Conservation (phyloP, 257 asterid genomes). For the Eucommia ulmoides region DNA sequence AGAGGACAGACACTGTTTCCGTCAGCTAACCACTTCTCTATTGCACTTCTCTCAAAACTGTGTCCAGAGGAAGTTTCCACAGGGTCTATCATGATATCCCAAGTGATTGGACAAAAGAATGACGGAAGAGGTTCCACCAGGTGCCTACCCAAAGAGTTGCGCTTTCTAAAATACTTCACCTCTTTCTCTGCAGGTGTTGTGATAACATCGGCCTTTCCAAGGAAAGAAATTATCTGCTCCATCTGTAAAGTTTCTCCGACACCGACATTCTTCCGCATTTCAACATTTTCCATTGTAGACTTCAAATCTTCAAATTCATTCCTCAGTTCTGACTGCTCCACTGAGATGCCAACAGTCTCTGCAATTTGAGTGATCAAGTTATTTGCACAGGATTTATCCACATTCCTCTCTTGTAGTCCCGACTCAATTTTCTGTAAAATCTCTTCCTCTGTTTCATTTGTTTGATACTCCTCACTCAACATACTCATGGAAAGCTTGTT, state of each 20-base stretch:
- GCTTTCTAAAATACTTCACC: constrained; percentile 33
- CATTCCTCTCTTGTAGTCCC: constrained; percentile 42
- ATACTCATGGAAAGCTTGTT: constrained; percentile 21
- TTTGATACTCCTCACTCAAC: constrained; percentile 37
- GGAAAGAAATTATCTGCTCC: constrained; percentile 54
- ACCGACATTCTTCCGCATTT: constrained; percentile 39
- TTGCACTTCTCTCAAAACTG: constrained; percentile 48
- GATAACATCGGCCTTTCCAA: constrained; percentile 46
- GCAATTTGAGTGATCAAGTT: constrained; percentile 44
- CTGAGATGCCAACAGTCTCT: constrained; percentile 42
- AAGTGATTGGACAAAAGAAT: constrained; percentile 47
- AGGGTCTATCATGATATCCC: constrained; percentile 54
- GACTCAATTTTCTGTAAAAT: constrained; percentile 44
- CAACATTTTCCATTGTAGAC: constrained; percentile 33
- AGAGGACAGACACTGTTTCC: constrained; percentile 36
- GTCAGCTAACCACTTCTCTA: constrained; percentile 50
- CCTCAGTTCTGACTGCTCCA: constrained; percentile 30
- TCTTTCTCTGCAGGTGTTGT: constrained; percentile 38
- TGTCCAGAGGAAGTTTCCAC: constrained; percentile 59
- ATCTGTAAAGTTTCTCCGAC: constrained; percentile 54
- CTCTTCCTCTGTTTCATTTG: constrained; percentile 39
- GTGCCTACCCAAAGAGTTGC: constrained; percentile 39
- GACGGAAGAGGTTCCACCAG: constrained; percentile 45
- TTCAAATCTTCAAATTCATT: constrained; percentile 47
- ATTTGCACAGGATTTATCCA: constrained; percentile 47